Conservation (phyloP, 495 filamentous ascomycete species). For the Penicillium paradoxum region DNA sequence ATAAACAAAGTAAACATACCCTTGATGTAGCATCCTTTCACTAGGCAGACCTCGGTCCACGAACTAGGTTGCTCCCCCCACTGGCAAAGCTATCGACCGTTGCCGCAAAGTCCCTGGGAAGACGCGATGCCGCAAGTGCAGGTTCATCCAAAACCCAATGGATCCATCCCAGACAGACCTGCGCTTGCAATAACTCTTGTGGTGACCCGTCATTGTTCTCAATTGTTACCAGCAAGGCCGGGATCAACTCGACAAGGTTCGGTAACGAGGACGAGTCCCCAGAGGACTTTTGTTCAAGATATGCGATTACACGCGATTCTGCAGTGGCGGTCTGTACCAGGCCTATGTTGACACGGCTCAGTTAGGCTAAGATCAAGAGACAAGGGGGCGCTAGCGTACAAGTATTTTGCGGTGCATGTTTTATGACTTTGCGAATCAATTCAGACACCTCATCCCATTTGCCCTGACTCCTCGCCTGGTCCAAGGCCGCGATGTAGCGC, state of each 20-base stretch:
- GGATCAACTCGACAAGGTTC: conserved; percentile 57
- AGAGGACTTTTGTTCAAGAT: conserved; percentile 35
- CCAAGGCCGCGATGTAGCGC: conserved; percentile 73
- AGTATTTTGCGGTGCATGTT: conserved; percentile 80
- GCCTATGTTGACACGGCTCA: conserved; percentile 44
- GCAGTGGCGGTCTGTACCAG: conserved; percentile 68
- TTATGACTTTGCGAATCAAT: conserved; percentile 82
- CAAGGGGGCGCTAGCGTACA: conserved; percentile 51
- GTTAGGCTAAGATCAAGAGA: conserved; percentile 13
- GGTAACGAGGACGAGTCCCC: conserved; percentile 43
- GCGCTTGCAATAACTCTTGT: conserved; percentile 75
- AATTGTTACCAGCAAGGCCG: conserved; percentile 57
- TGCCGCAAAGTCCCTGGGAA: conserved; percentile 59
- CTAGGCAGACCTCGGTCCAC: conserved; percentile 75
- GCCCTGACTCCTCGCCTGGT: conserved; percentile 80
- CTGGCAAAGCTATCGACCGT: conserved; percentile 42
- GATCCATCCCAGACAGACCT: conserved; percentile 76
- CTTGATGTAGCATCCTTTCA: conserved; percentile 73
- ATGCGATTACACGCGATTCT: conserved; percentile 59
- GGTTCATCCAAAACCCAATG: conserved; percentile 72
- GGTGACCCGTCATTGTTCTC: conserved; percentile 51
- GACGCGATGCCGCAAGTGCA: conserved; percentile 49
- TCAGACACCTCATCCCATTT: conserved; percentile 89
- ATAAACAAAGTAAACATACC: conserved; percentile 34
- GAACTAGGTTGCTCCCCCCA: conserved; percentile 48